These are phyloP conservation scores for Kodamaea alishanica DNA, from an alignment of 1,139 yeast genomes.

Conservation along the genomic window DNA sequence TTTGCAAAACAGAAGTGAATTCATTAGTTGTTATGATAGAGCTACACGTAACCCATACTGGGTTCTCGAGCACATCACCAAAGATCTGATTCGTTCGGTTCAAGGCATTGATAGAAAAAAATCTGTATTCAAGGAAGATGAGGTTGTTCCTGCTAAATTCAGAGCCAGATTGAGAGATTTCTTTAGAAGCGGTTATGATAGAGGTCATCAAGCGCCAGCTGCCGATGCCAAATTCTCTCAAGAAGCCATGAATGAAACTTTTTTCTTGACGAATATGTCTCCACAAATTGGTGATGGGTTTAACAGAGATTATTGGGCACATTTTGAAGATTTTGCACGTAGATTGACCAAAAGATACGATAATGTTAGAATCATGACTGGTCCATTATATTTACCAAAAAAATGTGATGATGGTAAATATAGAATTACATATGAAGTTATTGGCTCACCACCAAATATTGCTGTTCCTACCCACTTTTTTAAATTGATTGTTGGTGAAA, in stretches of 20 bases:
- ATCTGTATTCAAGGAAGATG: slow-evolving; percentile 85
- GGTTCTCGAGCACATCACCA: slow-evolving; percentile 86
- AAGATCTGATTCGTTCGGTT: slow-evolving; percentile 53
- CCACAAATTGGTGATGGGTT: slow-evolving; percentile 99
- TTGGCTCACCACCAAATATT: slow-evolving; percentile 93
- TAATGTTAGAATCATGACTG: slow-evolving; percentile 83
- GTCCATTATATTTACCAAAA: slow-evolving; percentile 88
- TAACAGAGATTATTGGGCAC: slow-evolving; percentile 96
- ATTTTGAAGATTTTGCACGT: slow-evolving; percentile 85
- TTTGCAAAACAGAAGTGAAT: slow-evolving; percentile 67
- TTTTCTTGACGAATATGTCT: slow-evolving; percentile 80
- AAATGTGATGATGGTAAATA: slow-evolving; percentile 70
- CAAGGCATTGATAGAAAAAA: slow-evolving; percentile 70
- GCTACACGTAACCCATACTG: slow-evolving; percentile 84
- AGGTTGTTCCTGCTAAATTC: slow-evolving; percentile 70
- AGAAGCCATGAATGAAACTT: slow-evolving; percentile 92
- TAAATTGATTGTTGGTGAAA: slow-evolving; percentile 84
- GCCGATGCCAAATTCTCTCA: slow-evolving; percentile 93
- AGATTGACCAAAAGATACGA: slow-evolving; percentile 65
- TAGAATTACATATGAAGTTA: slow-evolving; percentile 82
- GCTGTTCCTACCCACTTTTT: slow-evolving; percentile 98
- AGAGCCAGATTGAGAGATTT: slow-evolving; percentile 77
- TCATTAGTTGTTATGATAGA: slow-evolving; percentile 82
- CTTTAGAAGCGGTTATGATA: slow-evolving; percentile 91
- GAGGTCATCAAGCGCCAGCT: slow-evolving; percentile 98